Base-by-base conservation (phyloP, 2,329 filamentous ascomycete species). In the Canariomyces notabilis region DNA sequence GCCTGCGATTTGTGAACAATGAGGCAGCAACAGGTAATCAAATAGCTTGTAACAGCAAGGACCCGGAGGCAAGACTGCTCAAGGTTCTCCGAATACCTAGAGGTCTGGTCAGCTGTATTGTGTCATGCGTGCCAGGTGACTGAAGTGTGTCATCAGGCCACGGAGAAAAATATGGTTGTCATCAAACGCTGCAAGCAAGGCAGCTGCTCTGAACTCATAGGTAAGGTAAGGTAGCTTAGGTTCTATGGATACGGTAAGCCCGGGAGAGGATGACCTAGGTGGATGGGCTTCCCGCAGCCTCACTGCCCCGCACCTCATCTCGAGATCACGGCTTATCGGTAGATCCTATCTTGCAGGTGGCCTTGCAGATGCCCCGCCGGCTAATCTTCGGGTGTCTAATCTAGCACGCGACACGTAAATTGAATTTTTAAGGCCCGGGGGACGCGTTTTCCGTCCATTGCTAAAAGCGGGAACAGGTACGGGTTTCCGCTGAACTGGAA, bases 291-390 rank as follows among this genome's bases (percentile, higher is more conserved):
- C 26, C 14, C 26, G 26, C n/a, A 53, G 47, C 44, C 46, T 36
- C 42, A 43, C 5, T 38, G 42, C 42, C 40, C 44, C 40, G 42
- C 40, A 37, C 39, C n/a, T n/a, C n/a, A n/a, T n/a, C n/a, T n/a
- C n/a, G n/a, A n/a, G n/a, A n/a, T n/a, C n/a, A n/a, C n/a, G n/a
- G n/a, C n/a, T n/a, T n/a, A n/a, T n/a, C n/a, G n/a, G n/a, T n/a
- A n/a, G n/a, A n/a, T n/a, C n/a, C n/a, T n/a, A n/a, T n/a, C n/a
- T n/a, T n/a, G n/a, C n/a, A n/a, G n/a, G n/a, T n/a, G n/a, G n/a
- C n/a, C n/a, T n/a, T n/a, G n/a, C n/a, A n/a, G 35, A 18, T 48
- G 44, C 49, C 52, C 54, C 57, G 43, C 57, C 50, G 50, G 55
- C 38, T 53, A 48, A 54, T 50, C 51, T 33, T 35, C 52, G 57